Base-by-base conservation (phyloP, 2,329 filamentous ascomycete genomes). In the Paracamarosporium sp. region DNA sequence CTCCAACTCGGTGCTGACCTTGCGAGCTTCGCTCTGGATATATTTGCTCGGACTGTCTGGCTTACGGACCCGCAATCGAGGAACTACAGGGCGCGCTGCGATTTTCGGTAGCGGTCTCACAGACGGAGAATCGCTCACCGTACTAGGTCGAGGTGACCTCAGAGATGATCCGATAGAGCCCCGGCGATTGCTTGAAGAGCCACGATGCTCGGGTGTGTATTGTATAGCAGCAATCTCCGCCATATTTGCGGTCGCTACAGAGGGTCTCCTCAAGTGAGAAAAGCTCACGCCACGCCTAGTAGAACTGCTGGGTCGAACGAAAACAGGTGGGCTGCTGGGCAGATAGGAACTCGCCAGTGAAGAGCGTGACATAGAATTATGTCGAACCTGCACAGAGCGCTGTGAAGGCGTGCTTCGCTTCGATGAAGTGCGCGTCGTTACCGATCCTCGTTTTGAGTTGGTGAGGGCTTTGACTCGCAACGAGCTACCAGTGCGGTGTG, bases 1-100 rank as follows among this genome's bases (percentile, higher is more conserved):
- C 48, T 92, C 92, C 60, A 97, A 88, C 67, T 92, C 92, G 67
- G 86, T 87, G 66, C 92, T 96, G 56, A 96, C 90, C 66, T 94
- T 89, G 6, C 92, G 85, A 53, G 95, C 85, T 72, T 97, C 93
- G 57, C 93, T 92, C 65, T 86, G 88, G 76, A 87, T 89, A 46
- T 81, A 80, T 36, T 84, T 80, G 53, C 78, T 82, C 1, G 80
- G 81, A 43, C 72, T 81, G 72, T 71, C 78, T 62, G 59, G 77
- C 61, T 73, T 83, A 47, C 75, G 71, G 7, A 72, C 50, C n/a
- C 64, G 66, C 20, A 75, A 50, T 5, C 67, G 66, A 15, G 73
- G 63, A 35, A 68, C 68, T 45, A 56, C 60, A 30, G 60, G 56
- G 60, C 58, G 70, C 68, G 48, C 64, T 24, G 62, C 64, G 38